phyloP scores from a whole-genome alignment of 129 eudicot species.

The Chrysanthemum makinoi region DNA sequence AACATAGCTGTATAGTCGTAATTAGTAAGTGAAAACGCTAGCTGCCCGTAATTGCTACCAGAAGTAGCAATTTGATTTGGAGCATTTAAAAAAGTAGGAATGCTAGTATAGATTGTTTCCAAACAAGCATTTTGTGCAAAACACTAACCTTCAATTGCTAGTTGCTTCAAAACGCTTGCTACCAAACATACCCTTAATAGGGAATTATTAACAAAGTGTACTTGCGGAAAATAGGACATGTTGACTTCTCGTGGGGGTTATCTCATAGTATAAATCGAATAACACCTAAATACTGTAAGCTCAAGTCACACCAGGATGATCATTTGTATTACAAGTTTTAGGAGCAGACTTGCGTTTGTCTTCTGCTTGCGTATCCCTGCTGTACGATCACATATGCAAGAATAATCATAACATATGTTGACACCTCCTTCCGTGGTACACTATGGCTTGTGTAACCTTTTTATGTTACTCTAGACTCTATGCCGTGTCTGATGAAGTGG shows the following conservation, averaged over 20 bases:
- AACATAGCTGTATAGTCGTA: too few relatives aligned
- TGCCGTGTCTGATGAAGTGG: background rate
- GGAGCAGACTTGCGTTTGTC: conserved; percentile 9
- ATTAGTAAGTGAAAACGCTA: too few relatives aligned
- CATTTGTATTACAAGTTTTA: conserved; percentile 2
- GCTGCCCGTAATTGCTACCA: too few relatives aligned
- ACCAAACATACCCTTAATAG: too few relatives aligned
- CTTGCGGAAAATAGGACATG: conserved; percentile 10
- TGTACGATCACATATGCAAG: too few relatives aligned
- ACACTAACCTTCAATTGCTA: too few relatives aligned
- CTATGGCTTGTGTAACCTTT: background rate
- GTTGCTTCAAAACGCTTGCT: too few relatives aligned
- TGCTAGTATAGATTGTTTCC: too few relatives aligned
- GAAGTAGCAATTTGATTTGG: too few relatives aligned
- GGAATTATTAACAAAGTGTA: conserved; percentile 4
- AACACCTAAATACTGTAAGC: background rate
- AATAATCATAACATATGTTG: background rate
- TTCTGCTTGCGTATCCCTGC: conserved; percentile 14
- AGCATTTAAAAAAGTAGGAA: too few relatives aligned
- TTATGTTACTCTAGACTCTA: too few relatives aligned
- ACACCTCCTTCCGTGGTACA: conserved; percentile 6
- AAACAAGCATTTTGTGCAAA: too few relatives aligned
- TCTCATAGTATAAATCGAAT: conserved; percentile 3
- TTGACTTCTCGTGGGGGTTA: conserved; percentile 10
- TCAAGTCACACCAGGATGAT: conserved; percentile 9